A percentile compares a stretch with the other conserved stretches of the same genome.
Conservation (phyloP, 176 grass and related monocot genomes). For the Aegilops umbellulata region DNA sequence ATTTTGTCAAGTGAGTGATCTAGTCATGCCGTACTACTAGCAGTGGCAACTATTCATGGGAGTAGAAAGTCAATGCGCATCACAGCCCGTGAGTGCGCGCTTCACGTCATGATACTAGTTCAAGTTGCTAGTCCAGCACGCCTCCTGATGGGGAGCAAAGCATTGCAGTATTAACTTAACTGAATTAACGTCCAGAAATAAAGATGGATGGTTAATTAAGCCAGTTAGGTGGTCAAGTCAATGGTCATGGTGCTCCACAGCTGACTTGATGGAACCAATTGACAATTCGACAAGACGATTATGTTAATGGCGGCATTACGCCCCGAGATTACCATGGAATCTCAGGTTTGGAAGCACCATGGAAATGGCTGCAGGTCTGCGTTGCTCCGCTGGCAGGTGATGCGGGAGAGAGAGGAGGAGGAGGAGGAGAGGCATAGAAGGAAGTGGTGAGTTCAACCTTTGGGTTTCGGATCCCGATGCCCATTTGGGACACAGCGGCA, state of each 20-base stretch:
- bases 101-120: not conserved
- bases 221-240: too few species aligned
- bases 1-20: not conserved
- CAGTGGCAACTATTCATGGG: not conserved
- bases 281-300: not conserved
- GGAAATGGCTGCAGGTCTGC: slow-evolving; percentile 18
- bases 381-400: not conserved
- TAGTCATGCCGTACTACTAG: slow-evolving; percentile 28
- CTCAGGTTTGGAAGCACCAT: slow-evolving; percentile 22
- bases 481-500: slow-evolving; percentile 16
- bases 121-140: slow-evolving; percentile 22
- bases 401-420: not conserved
- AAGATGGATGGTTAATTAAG: not conserved
- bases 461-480: slow-evolving; percentile 46
- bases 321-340: not conserved
- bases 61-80: slow-evolving; percentile 31
- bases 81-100: slow-evolving; percentile 27
- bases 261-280: not conserved
- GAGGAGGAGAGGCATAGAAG: not conserved
- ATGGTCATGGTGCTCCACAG: too few species aligned
- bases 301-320: not conserved
- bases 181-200: not conserved
- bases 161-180: not conserved
- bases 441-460: slow-evolving; percentile 35
- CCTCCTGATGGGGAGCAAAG: slow-evolving; percentile 34